These are phyloP conservation scores for Lepiota venenata DNA, from an alignment of 768 basidiomycete species.

Conservation along the genomic window DNA sequence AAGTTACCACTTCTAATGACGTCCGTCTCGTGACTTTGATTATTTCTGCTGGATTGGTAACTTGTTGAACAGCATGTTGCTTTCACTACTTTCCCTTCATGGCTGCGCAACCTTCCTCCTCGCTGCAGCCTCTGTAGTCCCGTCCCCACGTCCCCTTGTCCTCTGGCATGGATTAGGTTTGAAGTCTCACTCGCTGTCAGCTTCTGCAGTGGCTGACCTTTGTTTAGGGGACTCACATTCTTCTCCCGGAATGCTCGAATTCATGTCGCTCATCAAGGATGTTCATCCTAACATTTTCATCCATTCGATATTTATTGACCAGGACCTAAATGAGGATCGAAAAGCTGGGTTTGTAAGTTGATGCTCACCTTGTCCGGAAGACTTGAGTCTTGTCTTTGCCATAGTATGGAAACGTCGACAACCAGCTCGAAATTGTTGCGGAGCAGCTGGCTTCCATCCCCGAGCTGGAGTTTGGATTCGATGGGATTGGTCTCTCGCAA, in stretches of 20 bases:
- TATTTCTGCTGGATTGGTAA: too few relatives aligned
- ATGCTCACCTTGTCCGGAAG: background rate
- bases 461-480: slow-evolving; percentile 69
- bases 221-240: slow-evolving; percentile 66
- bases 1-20: too few relatives aligned
- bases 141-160: slow-evolving; percentile 51
- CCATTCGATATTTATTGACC: slow-evolving; percentile 67
- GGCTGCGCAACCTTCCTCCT: background rate
- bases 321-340: slow-evolving; percentile 59
- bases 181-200: background rate
- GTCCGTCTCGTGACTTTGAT: too few relatives aligned
- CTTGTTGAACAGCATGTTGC: background rate
- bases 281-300: slow-evolving; percentile 76
- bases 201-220: slow-evolving; percentile 26
- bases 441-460: slow-evolving; percentile 60
- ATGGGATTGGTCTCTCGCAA: slow-evolving; percentile 88
- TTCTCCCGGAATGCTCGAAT: slow-evolving; percentile 70
- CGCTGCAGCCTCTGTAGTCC: background rate
- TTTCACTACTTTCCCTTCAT: background rate
- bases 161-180: slow-evolving; percentile 75
- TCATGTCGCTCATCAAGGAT: slow-evolving; percentile 52
- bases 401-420: slow-evolving; percentile 77
- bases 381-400: background rate
- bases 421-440: slow-evolving; percentile 63
- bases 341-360: slow-evolving; percentile 69